Base-by-base conservation (phyloP, 1,139 yeast species). In the Suhomyces kunorum region DNA sequence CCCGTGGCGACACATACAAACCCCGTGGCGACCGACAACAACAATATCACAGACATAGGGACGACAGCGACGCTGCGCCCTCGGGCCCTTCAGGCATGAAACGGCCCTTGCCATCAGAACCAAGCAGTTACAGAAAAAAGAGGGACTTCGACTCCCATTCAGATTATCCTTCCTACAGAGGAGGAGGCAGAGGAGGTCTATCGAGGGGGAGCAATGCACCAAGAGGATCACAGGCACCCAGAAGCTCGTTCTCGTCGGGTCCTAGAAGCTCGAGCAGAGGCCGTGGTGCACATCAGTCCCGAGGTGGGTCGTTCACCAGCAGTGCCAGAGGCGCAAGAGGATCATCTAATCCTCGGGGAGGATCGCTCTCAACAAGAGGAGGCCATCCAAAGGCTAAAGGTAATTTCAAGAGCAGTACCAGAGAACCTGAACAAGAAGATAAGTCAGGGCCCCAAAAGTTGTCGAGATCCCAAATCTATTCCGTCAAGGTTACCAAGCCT, bases 401-500 rank as follows among this genome's bases (percentile, higher is more conserved):
- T 3, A 25, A 29, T 16, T 30, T 14, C 26, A 38, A 30, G 14
- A 25, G 32, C 27, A 22, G 25, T 17, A 13, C 18, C 14, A 27
- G 35, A 19, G 43, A 25, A 13, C n/a, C 16, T 8, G 23, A 24
- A 2, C 36, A 39, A 9, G 43, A 34, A 20, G 38, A 22, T 2
- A 18, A 5, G 20, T 12, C 5, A 9, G 16, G 16, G 29, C 39
- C 20, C 22, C 32, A 32, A 6, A 40, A 34, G 24, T 42, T 40
- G 40, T 13, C 29, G 29, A 18, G 36, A 18, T 51, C 59, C 13
- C 74, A 71, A 45, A 58, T 69, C n/a, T 71, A 66, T 46, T 63
- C 64, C 45, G 53, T 71, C 3, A 60, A 58, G 42, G 53, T 59
- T 3, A 43, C 44, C 1, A 58, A 61, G 34, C 42, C 62, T 2